Evolutionary conservation across 169 alveolate species (phyloP), one percentile per base, ranked within the genome.

Genomic region (Plasmodium relictum): DNA sequence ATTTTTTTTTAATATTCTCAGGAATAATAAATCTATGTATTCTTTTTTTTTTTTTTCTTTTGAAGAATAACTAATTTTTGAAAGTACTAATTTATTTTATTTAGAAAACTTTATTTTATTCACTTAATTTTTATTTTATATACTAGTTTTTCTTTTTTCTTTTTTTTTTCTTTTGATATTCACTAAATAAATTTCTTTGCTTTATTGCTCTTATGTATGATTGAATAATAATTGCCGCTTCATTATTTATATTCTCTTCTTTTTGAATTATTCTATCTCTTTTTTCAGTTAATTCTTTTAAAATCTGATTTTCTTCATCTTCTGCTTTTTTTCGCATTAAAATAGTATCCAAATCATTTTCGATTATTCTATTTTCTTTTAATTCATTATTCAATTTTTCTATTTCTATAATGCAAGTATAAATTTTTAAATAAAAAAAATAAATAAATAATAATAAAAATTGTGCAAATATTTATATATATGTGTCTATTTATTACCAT

Each of bases 131-230:
- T 48, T 48, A 48, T 48, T 48, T 48, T 48, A 48, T 48, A 6
- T 5, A 12, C 18, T 48, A 12, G 18, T 48, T 54, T 54, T 54
- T 54, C 8, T 54, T 54, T 56, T 52, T 52, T 83, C 9, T 42
- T 31, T 54, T 69, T 83, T 83, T 78, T 58, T 80, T 80, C 24
- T 80, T 83, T 44, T 69, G 73, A 16, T 83, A 61, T 54, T 83
- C 83, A 18, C 73, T 42, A 45, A 66, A 83, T 39, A 68, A 54
- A 37, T 56, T 54, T 8, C 91, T 54, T 56, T 83, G 73, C 54
- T 69, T 83, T 14, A 83, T 72, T 7, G 91, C 91, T 50, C 91
- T 83, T 6, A 83, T 83, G 48, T 83, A 83, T 12, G 91, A 68
- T 18, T 83, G 91, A 39, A 83, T 83, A 54, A 83, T 22, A 20